Base-by-base conservation (phyloP, 2,329 filamentous ascomycete species). In the Metarhizium humberi region DNA sequence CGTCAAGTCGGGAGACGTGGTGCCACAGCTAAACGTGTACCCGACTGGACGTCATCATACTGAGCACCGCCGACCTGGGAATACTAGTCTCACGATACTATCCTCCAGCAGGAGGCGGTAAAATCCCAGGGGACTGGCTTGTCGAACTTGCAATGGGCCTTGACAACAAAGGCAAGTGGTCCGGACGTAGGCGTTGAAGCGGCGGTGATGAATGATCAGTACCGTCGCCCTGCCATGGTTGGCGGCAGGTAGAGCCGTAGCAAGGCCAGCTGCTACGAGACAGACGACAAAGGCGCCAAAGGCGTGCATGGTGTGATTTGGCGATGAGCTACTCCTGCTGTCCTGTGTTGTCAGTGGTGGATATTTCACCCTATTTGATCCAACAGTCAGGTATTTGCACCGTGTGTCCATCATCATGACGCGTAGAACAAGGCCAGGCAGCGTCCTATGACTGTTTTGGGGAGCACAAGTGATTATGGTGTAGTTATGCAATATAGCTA, bases 71-170 rank as follows among this genome's bases (percentile, higher is more conserved):
- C 55, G 18, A 79, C 68, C 43, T 74, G 64, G 38, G 64, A 59
- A 64, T 78, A 80, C 68, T 81, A 81, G 16, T 63, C 71, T 4
- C 73, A 77, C 74, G 51, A 84, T 73, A 40, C 69, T 65, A 46
- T 76, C 68, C 64, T 82, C 79, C 57, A 83, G 76, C 52, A 86
- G 73, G 60, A 87, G 71, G 55, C 32, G 6, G n/a, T 34, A 14
- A 62, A 50, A 18, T 57, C 56, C 8, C 55, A 36, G 13, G 56
- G 52, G 42, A 58, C 40, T 40, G 58, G 55, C 47, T 52, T 57
- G 47, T 46, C 42, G 34, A 48, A 61, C 55, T 62, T 62, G 16
- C 6, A 38, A 43, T 60, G 59, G 18, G 56, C 55, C 55, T 57
- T 61, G 55, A 50, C 58, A n/a, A 62, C 58, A n/a, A 62, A 43